Evolutionary conservation across 2,329 filamentous ascomycete genomes (phyloP).

Genomic region (Botrytis squamosa): DNA sequence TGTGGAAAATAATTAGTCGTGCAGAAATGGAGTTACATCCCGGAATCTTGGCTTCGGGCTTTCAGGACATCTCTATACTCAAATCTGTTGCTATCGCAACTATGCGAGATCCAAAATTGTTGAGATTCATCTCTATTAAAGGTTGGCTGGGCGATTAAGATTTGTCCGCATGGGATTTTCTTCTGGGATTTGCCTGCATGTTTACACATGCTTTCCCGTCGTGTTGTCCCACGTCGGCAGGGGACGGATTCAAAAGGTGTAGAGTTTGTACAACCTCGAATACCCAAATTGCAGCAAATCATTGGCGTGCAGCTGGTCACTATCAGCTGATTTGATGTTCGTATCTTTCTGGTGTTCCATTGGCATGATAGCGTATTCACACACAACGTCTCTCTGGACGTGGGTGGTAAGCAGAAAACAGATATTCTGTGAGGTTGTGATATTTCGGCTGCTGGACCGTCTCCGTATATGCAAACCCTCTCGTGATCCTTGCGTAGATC

Average conservation of each 20-base stretch:
- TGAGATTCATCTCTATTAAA: background rate
- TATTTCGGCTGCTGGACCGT: background rate
- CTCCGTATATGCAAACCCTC: background rate
- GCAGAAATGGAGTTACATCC: slow-evolving; percentile 1
- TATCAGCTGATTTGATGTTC: slow-evolving; percentile 11
- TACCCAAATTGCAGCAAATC: background rate
- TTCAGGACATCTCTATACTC: background rate
- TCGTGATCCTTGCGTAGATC: slow-evolving; percentile 1
- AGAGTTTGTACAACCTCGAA: background rate
- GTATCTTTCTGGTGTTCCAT: background rate
- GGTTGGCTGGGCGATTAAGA: background rate
- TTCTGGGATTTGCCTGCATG: slow-evolving; percentile 9
- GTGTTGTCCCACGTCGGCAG: background rate
- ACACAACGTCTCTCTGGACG: background rate
- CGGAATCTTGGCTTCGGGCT: background rate
- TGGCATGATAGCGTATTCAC: background rate
- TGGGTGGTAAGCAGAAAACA: slow-evolving; percentile 1
- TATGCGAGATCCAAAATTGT: background rate
- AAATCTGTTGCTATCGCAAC: slow-evolving; percentile 18
- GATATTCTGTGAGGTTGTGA: background rate
- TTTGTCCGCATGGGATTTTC: background rate
- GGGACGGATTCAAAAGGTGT: background rate
- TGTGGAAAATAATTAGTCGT: background rate
- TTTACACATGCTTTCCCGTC: background rate
- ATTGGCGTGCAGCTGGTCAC: background rate